Conservation (phyloP, 2,329 filamentous ascomycete genomes). For the Remersonia thermophila region DNA sequence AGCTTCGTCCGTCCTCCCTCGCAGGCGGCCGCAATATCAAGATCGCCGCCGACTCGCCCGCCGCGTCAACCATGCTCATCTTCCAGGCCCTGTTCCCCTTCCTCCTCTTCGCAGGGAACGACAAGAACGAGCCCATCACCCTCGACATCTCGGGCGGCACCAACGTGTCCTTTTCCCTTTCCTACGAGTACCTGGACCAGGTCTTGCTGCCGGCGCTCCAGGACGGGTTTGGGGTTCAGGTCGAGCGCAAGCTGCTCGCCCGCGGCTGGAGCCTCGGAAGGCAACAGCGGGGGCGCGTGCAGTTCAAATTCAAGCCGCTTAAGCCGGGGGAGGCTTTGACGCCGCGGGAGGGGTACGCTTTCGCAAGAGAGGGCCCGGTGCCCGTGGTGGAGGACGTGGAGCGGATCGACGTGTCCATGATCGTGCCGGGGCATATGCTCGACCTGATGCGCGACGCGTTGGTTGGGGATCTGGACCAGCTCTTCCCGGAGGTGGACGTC, state of each 20-base stretch:
- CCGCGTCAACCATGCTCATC: conserved; percentile 44
- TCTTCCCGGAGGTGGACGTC: conserved; percentile 33
- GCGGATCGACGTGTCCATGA: conserved; percentile 37
- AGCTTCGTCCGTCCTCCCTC: conserved; percentile 22
- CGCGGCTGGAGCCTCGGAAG: conserved; percentile 42
- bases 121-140: conserved; percentile 30
- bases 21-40: conserved; percentile 22
- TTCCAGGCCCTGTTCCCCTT: conserved; percentile 50
- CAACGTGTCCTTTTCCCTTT: conserved; percentile 43
- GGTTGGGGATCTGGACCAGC: conserved; percentile 24
- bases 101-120: conserved; percentile 40
- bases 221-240: conserved; percentile 33
- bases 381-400: conserved; percentile 23
- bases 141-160: conserved; percentile 46
- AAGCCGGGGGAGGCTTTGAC: conserved; percentile 23
- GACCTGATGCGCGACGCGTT: conserved; percentile 30
- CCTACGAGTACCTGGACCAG: conserved; percentile 52
- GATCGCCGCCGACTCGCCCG: conserved; percentile 36
- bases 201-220: conserved; percentile 44
- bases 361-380: conserved; percentile 14
- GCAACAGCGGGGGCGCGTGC: conserved; percentile 29
- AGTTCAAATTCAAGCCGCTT: conserved; percentile 33
- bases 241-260: conserved; percentile 31
- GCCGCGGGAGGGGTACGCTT: conserved; percentile 17
- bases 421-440: conserved; percentile 35